Conservation (phyloP, 371 early-diverging fungal genomes). For the Catenaria anguillulae region DNA sequence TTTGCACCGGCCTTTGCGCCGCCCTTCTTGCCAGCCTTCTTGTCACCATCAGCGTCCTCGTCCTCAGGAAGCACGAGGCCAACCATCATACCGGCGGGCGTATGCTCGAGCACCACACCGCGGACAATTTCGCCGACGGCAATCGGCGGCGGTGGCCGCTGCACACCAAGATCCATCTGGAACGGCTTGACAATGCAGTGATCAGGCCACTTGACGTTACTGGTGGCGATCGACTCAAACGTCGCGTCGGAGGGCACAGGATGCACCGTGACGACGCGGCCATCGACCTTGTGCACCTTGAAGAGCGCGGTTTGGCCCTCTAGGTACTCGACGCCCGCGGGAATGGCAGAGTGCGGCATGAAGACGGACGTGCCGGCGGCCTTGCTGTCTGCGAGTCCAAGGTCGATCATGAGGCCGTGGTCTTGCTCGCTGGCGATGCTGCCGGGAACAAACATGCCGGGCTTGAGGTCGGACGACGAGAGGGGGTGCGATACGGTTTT, state of each 20-base stretch:
- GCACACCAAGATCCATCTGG: not conserved
- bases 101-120: constrained; percentile 32
- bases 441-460: constrained; percentile 47
- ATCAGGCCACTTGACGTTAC: not conserved
- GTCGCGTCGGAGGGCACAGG: not conserved
- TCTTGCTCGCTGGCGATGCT: constrained; percentile 58
- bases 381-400: constrained; percentile 47
- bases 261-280: not conserved
- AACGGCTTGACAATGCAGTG: not conserved
- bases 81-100: constrained; percentile 45
- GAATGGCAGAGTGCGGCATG: not conserved
- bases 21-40: not conserved
- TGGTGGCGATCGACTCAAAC: not conserved
- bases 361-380: constrained; percentile 26
- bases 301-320: not conserved
- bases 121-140: constrained; percentile 7
- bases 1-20: not conserved
- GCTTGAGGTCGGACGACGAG: constrained; percentile 29
- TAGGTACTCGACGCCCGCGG: not conserved
- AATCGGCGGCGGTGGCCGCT: not conserved
- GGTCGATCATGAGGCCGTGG: constrained; percentile 60
- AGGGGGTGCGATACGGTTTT: constrained; percentile 43
- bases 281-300: not conserved
- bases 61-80: constrained; percentile 4
- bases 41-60: not conserved